phyloP scores from a whole-genome alignment of 495 filamentous ascomycete species.

The Stereocaulon alpinum region DNA sequence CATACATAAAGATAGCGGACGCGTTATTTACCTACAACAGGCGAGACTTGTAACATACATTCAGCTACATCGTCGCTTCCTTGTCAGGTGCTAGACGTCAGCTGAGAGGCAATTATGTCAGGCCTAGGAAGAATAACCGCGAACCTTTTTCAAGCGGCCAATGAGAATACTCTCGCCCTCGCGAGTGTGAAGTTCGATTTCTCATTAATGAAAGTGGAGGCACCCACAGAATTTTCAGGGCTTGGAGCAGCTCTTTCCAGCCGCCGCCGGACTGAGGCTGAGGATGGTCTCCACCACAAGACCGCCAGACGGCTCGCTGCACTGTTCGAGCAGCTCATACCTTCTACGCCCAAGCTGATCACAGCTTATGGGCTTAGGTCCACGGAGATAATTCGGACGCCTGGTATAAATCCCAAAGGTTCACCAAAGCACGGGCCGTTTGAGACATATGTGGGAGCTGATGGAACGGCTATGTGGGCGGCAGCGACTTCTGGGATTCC shows the following conservation, averaged over 20 bases:
- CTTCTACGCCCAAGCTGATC: constrained; percentile 27
- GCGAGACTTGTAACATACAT: too few relatives aligned
- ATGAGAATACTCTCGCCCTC: constrained; percentile 20
- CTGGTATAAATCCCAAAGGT: constrained; percentile 15
- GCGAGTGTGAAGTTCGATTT: constrained; percentile 28
- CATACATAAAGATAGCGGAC: too few relatives aligned
- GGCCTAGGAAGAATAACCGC: constrained; percentile 9
- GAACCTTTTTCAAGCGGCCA: constrained; percentile 4
- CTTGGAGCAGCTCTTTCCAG: constrained; percentile 22
- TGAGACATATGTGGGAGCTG: constrained; percentile 19
- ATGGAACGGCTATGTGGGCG: constrained; percentile 33
- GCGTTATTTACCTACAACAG: too few relatives aligned
- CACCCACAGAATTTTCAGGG: constrained; percentile 23
- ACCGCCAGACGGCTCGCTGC: constrained; percentile 27
- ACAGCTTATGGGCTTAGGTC: constrained; percentile 31
- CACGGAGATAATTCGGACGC: constrained; percentile 26
- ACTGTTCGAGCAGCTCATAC: constrained; percentile 24
- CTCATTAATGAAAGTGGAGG: constrained; percentile 23
- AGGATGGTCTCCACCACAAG: constrained; percentile 22
- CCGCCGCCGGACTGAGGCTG: constrained; percentile 21
- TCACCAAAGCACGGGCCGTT: constrained; percentile 14
- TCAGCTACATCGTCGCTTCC: too few relatives aligned
- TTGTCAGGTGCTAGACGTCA: too few relatives aligned
- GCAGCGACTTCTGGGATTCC: constrained; percentile 30
- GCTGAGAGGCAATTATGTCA: constrained; percentile 2